Evolutionary conservation across 148 eudicot genomes (phyloP).

Genomic region (Cornus kousa): DNA sequence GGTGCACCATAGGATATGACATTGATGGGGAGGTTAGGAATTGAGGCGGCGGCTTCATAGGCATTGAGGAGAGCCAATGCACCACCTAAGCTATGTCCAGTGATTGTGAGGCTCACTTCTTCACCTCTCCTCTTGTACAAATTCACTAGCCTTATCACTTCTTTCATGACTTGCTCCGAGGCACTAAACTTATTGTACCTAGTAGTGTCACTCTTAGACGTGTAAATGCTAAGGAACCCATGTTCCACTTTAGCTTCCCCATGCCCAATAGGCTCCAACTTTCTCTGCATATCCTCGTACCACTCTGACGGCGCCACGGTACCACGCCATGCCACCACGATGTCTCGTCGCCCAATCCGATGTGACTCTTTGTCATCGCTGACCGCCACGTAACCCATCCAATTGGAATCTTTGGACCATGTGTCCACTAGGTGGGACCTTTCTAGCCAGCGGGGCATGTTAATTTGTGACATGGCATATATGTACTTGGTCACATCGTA

Average conservation of each 20-base stretch:
- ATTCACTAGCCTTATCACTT: slow-evolving; percentile 36
- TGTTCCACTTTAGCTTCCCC: slow-evolving; percentile 63
- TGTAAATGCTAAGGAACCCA: slow-evolving; percentile 70
- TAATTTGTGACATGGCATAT: slow-evolving; percentile 67
- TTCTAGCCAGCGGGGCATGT: slow-evolving; percentile 62
- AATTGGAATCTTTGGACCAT: slow-evolving; percentile 70
- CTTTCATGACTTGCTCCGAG: slow-evolving; percentile 63
- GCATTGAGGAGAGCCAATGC: slow-evolving; percentile 59
- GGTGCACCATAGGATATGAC: slow-evolving; percentile 66
- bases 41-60: slow-evolving; percentile 46
- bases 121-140: slow-evolving; percentile 42
- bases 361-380: slow-evolving; percentile 48
- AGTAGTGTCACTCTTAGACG: slow-evolving; percentile 35
- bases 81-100: slow-evolving; percentile 88
- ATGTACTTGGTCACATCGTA: slow-evolving; percentile 62
- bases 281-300: slow-evolving; percentile 65
- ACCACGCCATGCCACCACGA: slow-evolving; percentile 73
- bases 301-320: slow-evolving; percentile 71
- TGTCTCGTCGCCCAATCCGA: slow-evolving; percentile 63
- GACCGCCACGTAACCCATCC: slow-evolving; percentile 84
- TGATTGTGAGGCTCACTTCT: slow-evolving; percentile 69
- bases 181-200: slow-evolving; percentile 68
- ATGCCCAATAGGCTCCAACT: slow-evolving; percentile 49
- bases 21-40: slow-evolving; percentile 40
- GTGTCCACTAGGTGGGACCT: slow-evolving; percentile 41